phyloP scores from a whole-genome alignment of 73 alveolate species.

The Blepharisma japonicum region DNA sequence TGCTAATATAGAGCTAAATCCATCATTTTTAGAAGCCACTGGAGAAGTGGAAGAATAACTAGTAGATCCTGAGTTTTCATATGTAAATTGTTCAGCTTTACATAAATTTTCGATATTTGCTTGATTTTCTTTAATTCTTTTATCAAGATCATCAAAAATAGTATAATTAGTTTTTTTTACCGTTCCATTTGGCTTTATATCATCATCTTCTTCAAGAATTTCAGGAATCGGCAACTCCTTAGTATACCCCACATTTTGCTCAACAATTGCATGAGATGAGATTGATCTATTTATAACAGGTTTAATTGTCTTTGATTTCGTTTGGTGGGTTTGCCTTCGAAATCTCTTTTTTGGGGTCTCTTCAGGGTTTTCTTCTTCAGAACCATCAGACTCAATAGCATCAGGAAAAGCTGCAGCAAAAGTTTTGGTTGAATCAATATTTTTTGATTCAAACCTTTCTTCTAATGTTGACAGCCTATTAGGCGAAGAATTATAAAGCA shows the following conservation, averaged over 20 bases:
- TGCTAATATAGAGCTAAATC: too few relatives aligned
- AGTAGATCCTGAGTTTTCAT: neutral
- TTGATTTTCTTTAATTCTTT: neutral
- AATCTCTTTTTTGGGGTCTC: neutral
- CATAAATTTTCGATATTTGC: constrained; percentile 13
- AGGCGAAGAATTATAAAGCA: constrained; percentile 27
- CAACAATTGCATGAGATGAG: neutral
- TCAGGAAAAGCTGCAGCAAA: too few relatives aligned
- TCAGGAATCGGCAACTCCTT: too few relatives aligned
- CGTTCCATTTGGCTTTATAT: neutral
- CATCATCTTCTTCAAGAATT: neutral
- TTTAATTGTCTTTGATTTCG: neutral
- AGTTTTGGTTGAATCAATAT: neutral
- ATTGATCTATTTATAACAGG: neutral
- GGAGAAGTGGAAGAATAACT: neutral
- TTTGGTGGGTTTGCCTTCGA: neutral
- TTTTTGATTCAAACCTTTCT: neutral
- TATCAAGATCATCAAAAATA: constrained; percentile 12
- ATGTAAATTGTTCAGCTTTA: constrained; percentile 7
- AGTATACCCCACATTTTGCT: neutral
- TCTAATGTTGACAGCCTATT: neutral
- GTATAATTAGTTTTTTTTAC: neutral
- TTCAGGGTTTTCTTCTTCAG: constrained; percentile 6
- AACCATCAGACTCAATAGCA: neutral
- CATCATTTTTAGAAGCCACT: too few relatives aligned